Percentiles rank a stretch among this genome's conserved stretches.
Evolutionary conservation across 1,284 basidiomycete species (phyloP).

Genomic region (Mycosarcoma maydis): DNA sequence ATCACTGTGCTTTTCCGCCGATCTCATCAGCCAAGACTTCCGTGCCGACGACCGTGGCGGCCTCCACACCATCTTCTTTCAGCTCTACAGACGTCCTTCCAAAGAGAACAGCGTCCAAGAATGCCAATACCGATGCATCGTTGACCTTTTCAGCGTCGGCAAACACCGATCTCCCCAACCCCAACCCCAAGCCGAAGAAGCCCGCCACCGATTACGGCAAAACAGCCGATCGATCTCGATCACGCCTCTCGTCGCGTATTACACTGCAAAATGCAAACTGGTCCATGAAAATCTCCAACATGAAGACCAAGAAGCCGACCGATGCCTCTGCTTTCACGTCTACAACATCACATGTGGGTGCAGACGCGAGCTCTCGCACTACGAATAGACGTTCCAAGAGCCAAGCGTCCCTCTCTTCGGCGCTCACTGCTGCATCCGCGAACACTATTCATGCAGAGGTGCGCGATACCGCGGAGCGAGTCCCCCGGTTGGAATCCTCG

Average conservation of each 20-base stretch:
- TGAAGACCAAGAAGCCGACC: conserved; percentile 15
- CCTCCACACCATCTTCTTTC: too few relatives aligned
- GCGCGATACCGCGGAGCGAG: neutral
- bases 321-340: conserved; percentile 1
- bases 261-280: conserved; percentile 16
- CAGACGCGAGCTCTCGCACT: neutral
- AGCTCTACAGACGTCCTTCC: too few relatives aligned
- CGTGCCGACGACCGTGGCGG: too few relatives aligned
- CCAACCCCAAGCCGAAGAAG: conserved; percentile 7
- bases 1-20: too few relatives aligned
- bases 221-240: conserved; percentile 15
- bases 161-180: neutral
- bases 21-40: too few relatives aligned
- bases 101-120: too few relatives aligned
- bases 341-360: neutral
- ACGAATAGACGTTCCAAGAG: conserved; percentile 11
- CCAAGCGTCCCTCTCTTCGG: conserved; percentile 1
- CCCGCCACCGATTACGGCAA: conserved; percentile 22
- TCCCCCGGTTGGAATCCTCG: neutral
- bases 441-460: neutral
- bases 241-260: conserved; percentile 24
- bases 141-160: too few relatives aligned
- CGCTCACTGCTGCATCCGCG: neutral
- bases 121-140: too few relatives aligned
- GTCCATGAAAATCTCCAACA: conserved; percentile 17